A percentile compares a stretch with the other conserved stretches of the same genome.
Conservation (phyloP, 768 basidiomycete genomes). For the Paxillus involutus region DNA sequence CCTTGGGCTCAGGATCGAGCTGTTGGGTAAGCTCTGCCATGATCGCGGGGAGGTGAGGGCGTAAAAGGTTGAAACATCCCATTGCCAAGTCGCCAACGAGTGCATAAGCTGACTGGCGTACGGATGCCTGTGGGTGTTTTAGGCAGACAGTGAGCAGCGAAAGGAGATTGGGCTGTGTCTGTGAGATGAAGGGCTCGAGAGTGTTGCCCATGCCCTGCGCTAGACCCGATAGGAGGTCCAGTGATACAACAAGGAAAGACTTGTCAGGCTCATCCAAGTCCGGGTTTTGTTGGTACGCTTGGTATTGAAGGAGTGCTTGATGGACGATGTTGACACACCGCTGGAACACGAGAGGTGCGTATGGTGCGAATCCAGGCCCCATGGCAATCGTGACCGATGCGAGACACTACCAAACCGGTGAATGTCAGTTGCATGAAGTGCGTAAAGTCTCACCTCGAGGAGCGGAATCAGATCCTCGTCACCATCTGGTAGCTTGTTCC, state of each 20-base stretch:
- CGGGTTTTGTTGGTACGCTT: conserved; percentile 83
- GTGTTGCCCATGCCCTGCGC: conserved; percentile 88
- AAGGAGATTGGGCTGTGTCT: conserved; percentile 75
- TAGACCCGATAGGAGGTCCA: conserved; percentile 94
- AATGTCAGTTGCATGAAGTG: not conserved
- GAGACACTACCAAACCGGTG: conserved; percentile 65
- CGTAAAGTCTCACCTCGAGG: conserved; percentile 71
- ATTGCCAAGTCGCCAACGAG: conserved; percentile 98
- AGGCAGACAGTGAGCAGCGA: conserved; percentile 83
- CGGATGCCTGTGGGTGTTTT: conserved; percentile 93
- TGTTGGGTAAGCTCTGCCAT: conserved; percentile 89
- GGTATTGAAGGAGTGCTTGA: conserved; percentile 78
- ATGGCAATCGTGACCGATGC: conserved; percentile 98
- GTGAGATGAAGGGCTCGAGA: conserved; percentile 71
- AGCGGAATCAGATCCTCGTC: conserved; percentile 93
- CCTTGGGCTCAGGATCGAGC: conserved; percentile 89
- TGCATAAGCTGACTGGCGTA: conserved; percentile 97
- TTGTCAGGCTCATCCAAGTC: conserved; percentile 95
- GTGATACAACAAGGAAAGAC: conserved; percentile 95
- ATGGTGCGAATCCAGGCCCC: conserved; percentile 83
- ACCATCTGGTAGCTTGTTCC: conserved; percentile 88
- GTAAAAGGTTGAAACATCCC: conserved; percentile 85
- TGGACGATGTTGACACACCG: conserved; percentile 88
- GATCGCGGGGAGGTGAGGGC: conserved; percentile 83
- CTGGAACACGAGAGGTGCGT: conserved; percentile 89